Evolutionary conservation across 805 yeast genomes (phyloP).

Genomic region (Naumovozyma castellii): DNA sequence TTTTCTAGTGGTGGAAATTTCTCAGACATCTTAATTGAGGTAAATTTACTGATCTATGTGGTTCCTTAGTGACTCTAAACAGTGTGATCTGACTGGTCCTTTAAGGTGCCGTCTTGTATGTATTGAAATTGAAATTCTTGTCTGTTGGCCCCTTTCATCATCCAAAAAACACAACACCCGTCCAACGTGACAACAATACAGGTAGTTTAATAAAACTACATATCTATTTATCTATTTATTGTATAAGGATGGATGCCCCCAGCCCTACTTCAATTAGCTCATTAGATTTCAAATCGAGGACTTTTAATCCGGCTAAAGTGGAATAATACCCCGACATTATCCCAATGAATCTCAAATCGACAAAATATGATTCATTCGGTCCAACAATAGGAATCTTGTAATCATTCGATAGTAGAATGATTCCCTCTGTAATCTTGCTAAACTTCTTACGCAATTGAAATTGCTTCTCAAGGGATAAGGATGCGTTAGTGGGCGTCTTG

Average conservation of each 20-base stretch:
- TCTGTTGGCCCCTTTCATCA: too few relatives aligned
- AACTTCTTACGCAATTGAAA: conserved; percentile 17
- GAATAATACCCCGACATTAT: conserved; percentile 26
- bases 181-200: too few relatives aligned
- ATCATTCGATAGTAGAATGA: conserved; percentile 28
- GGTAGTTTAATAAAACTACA: too few relatives aligned
- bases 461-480: conserved; percentile 16
- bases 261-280: conserved; percentile 26
- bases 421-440: conserved; percentile 21
- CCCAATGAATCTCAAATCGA: conserved; percentile 23
- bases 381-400: conserved; percentile 23
- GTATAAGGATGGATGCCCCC: conserved; percentile 20
- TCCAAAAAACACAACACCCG: too few relatives aligned
- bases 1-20: conserved; percentile 66
- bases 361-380: conserved; percentile 22
- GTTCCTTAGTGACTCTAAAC: conserved; percentile 2
- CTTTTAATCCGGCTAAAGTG: conserved; percentile 24
- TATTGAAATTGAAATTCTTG: too few relatives aligned
- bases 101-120: too few relatives aligned
- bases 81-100: too few relatives aligned
- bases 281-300: conserved; percentile 23
- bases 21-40: conserved; percentile 45
- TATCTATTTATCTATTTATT: conserved; percentile 5
- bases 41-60: not conserved
- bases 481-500: conserved; percentile 6